phyloP scores from a whole-genome alignment of 805 yeast genomes.

The Candida anglica region DNA sequence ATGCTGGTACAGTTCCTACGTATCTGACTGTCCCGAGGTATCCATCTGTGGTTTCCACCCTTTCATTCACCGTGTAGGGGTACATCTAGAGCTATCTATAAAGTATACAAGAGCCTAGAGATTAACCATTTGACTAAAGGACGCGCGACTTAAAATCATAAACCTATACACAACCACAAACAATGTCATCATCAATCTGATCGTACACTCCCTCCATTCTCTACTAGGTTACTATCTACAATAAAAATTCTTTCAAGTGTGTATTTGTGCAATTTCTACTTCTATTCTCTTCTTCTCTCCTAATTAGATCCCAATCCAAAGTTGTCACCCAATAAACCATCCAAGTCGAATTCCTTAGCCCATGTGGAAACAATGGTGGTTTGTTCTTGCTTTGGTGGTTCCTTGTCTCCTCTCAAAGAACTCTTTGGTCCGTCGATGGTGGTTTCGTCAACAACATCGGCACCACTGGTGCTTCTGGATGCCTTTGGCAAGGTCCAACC shows the following conservation, averaged over 20 bases:
- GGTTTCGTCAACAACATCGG: constrained; percentile 15
- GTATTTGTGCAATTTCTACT: too few species aligned
- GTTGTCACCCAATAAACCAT: constrained; percentile 60
- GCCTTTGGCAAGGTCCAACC: constrained; percentile 83
- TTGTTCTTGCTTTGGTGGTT: constrained; percentile 52
- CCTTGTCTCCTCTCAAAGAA: constrained; percentile 37
- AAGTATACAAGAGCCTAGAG: too few species aligned
- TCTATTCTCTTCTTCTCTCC: too few species aligned
- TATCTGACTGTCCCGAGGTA: constrained; percentile 61
- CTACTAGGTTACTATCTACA: too few species aligned
- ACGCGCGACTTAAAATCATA: too few species aligned
- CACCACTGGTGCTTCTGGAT: constrained; percentile 35
- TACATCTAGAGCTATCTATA: too few species aligned
- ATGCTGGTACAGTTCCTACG: constrained; percentile 55
- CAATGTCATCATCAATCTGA: too few species aligned
- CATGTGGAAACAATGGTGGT: constrained; percentile 83
- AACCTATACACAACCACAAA: too few species aligned
- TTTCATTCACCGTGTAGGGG: constrained; percentile 8
- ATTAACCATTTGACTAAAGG: too few species aligned
- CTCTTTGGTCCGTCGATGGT: constrained; percentile 32
- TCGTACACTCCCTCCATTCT: too few species aligned
- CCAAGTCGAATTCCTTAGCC: constrained; percentile 93
- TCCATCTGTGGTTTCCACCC: constrained; percentile 29
- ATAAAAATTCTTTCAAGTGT: too few species aligned
- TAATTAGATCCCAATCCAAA: constrained; percentile 24